Conservation (phyloP, 495 filamentous ascomycete species). For the Penicillium flavigenum region DNA sequence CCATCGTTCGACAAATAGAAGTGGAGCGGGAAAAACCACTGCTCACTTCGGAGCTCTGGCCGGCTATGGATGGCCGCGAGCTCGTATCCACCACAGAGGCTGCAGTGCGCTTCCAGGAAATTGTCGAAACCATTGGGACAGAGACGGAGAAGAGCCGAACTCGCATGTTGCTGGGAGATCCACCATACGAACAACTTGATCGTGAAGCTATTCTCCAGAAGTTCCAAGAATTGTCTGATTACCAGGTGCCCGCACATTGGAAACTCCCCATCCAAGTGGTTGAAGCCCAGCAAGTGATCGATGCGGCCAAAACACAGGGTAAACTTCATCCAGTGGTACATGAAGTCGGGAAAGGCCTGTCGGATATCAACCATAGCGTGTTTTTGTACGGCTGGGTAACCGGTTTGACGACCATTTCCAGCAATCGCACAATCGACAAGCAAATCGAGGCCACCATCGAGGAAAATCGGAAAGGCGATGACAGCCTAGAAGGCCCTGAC, state of each 20-base stretch:
- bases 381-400: slow-evolving; percentile 68
- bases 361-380: slow-evolving; percentile 63
- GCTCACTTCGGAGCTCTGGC: slow-evolving; percentile 61
- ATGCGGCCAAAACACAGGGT: slow-evolving; percentile 25
- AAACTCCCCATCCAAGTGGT: slow-evolving; percentile 54
- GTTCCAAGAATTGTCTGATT: slow-evolving; percentile 51
- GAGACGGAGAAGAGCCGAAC: slow-evolving; percentile 58
- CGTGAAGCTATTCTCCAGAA: slow-evolving; percentile 34
- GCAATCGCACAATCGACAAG: slow-evolving; percentile 63
- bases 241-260: slow-evolving; percentile 48
- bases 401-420: slow-evolving; percentile 61
- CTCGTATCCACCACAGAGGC: slow-evolving; percentile 66
- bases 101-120: slow-evolving; percentile 61
- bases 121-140: slow-evolving; percentile 66
- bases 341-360: slow-evolving; percentile 47
- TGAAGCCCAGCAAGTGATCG: slow-evolving; percentile 36
- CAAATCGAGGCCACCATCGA: slow-evolving; percentile 58
- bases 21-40: slow-evolving; percentile 60
- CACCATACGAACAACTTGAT: slow-evolving; percentile 25
- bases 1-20: slow-evolving; percentile 64
- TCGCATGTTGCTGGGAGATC: slow-evolving; percentile 51
- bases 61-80: slow-evolving; percentile 51
- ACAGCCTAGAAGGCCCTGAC: slow-evolving; percentile 51
- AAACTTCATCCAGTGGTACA: slow-evolving; percentile 40
- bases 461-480: slow-evolving; percentile 35